phyloP scores from a whole-genome alignment of 2,329 filamentous ascomycete genomes.

The Orbilia blumenaviensis region DNA sequence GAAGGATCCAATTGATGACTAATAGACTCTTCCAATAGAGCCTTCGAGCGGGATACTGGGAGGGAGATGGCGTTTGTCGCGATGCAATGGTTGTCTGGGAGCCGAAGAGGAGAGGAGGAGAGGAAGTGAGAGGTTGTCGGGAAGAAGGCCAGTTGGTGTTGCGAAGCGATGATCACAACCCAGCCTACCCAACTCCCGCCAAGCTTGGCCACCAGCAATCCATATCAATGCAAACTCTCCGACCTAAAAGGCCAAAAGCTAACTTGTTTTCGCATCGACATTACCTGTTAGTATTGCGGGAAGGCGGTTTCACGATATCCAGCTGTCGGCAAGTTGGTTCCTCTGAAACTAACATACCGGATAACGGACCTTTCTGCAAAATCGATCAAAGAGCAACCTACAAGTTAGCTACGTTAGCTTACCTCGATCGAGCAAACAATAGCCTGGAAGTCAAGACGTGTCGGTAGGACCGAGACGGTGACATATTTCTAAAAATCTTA shows the following conservation, averaged over 20 bases:
- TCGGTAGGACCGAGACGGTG: not conserved
- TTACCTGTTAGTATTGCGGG: not conserved
- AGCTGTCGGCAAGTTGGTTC: not conserved
- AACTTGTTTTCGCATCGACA: not conserved
- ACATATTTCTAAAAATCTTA: not conserved
- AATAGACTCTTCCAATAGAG: not conserved
- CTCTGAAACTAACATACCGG: not conserved
- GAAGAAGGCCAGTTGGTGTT: slow-evolving; percentile 33
- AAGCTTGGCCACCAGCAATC: slow-evolving; percentile 19
- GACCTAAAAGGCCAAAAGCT: not conserved
- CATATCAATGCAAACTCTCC: slow-evolving; percentile 12
- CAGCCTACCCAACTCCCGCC: slow-evolving; percentile 35
- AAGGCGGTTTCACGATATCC: not conserved
- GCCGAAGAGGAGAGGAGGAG: not conserved
- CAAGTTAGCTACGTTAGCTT: not conserved
- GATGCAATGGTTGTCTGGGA: not conserved
- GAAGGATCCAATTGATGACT: slow-evolving; percentile 48
- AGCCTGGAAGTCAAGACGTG: not conserved
- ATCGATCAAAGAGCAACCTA: not conserved
- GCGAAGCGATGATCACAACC: slow-evolving; percentile 29
- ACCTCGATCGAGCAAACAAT: not conserved
- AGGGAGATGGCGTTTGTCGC: not conserved
- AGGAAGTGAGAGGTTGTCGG: slow-evolving; percentile 6
- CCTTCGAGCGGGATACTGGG: not conserved
- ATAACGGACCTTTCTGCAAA: not conserved